These are phyloP conservation scores for Aspergillus carbonarius DNA, from an alignment of 2,329 filamentous ascomycete genomes.

Conservation along the genomic window DNA sequence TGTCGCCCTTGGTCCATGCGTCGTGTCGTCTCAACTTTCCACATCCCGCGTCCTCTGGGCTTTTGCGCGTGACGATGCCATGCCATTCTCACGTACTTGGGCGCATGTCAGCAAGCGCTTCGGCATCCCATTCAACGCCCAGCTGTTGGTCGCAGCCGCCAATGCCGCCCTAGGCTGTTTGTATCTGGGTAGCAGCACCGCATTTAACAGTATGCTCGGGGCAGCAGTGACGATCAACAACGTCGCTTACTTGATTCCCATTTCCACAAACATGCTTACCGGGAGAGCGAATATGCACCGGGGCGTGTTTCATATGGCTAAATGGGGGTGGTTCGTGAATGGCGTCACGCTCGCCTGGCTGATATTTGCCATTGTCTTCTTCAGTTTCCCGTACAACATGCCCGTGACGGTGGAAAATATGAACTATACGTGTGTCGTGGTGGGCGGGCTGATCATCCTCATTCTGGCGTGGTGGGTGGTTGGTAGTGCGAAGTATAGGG, in stretches of 20 bases:
- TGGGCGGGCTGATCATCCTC: background rate
- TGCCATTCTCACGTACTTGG: constrained; percentile 5
- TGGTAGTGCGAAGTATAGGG: background rate
- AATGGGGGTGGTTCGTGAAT: constrained; percentile 9
- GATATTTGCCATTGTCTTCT: constrained; percentile 9
- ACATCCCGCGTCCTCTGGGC: constrained; percentile 11
- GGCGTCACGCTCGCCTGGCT: constrained; percentile 1
- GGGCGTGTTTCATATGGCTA: constrained; percentile 3
- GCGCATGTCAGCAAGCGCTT: constrained; percentile 3
- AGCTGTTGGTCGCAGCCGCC: constrained; percentile 3
- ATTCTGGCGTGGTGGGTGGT: constrained; percentile 6
- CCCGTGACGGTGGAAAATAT: constrained; percentile 8
- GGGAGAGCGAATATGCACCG: constrained; percentile 6
- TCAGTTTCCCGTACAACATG: constrained; percentile 12
- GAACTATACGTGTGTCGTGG: constrained; percentile 11
- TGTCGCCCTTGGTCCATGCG: constrained; percentile 6
- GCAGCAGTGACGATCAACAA: constrained; percentile 10
- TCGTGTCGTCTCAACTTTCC: constrained; percentile 5
- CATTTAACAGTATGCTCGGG: constrained; percentile 12
- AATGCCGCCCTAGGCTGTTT: constrained; percentile 3
- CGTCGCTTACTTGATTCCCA: constrained; percentile 4
- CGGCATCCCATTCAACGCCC: constrained; percentile 9
- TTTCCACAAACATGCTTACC: constrained; percentile 5
- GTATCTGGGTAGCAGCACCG: constrained; percentile 9
- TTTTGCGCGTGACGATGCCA: constrained; percentile 11